Conservation (phyloP, 1,284 basidiomycete species). For the Apiotrichum montevideense region DNA sequence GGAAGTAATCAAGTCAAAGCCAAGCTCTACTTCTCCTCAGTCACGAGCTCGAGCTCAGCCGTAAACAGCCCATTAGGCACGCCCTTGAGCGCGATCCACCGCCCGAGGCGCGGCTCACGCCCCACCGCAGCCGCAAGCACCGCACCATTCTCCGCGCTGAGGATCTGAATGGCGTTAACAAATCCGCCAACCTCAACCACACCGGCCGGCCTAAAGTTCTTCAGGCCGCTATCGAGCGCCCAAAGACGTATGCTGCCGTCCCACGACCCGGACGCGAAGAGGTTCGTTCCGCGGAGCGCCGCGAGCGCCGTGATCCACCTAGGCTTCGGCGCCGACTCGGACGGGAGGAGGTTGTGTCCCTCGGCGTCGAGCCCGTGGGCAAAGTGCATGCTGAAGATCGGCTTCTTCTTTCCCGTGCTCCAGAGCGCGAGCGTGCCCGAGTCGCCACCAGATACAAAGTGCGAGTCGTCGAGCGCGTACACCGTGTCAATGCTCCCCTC, state of each 20-base stretch:
- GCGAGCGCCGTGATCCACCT: constrained; percentile 86
- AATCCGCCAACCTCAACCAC: constrained; percentile 67
- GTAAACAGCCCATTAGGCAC: constrained; percentile 69
- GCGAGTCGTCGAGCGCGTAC: constrained; percentile 87
- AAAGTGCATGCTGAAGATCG: constrained; percentile 72
- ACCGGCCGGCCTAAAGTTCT: constrained; percentile 58
- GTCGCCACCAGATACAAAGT: constrained; percentile 90
- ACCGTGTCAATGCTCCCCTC: constrained; percentile 91
- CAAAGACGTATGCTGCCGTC: constrained; percentile 83
- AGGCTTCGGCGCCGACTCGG: constrained; percentile 51
- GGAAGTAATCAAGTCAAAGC: background rate
- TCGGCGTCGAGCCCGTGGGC: constrained; percentile 63
- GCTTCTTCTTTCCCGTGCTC: constrained; percentile 93
- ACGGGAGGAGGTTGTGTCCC: constrained; percentile 52
- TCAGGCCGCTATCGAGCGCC: constrained; percentile 71
- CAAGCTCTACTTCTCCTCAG: background rate
- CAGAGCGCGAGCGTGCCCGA: constrained; percentile 89
- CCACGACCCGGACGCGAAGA: constrained; percentile 91
- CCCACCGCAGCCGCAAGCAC: constrained; percentile 72
- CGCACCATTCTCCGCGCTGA: constrained; percentile 46
- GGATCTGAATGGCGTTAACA: constrained; percentile 81
- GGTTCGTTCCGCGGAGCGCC: constrained; percentile 76
- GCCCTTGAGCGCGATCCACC: constrained; percentile 73
- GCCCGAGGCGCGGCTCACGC: constrained; percentile 79
- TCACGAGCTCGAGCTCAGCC: constrained; percentile 42